These are phyloP conservation scores for Podaxis sp. DNA, from an alignment of 768 basidiomycete species.

Conservation along the genomic window DNA sequence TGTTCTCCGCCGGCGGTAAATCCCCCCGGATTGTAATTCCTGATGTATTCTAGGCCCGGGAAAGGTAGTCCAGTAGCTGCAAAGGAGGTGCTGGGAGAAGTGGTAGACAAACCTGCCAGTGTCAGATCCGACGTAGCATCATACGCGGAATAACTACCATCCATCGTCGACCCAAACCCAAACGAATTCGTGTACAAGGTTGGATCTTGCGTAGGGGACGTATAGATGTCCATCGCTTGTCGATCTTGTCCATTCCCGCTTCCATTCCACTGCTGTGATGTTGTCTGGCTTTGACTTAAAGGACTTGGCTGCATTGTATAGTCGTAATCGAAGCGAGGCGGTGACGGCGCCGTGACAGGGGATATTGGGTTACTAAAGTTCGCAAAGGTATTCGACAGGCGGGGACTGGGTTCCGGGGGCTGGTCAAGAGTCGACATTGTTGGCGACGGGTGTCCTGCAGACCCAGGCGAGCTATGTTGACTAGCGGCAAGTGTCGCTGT, in stretches of 20 bases:
- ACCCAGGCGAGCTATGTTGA: slow-evolving; percentile 75
- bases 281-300: slow-evolving; percentile 39
- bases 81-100: slow-evolving; percentile 65
- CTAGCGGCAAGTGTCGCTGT: slow-evolving; percentile 38
- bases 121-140: slow-evolving; percentile 39
- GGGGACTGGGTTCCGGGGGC: slow-evolving; percentile 52
- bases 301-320: slow-evolving; percentile 41
- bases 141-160: slow-evolving; percentile 40
- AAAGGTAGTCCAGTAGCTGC: slow-evolving; percentile 78
- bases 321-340: slow-evolving; percentile 60
- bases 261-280: slow-evolving; percentile 45
- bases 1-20: slow-evolving; percentile 44
- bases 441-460: slow-evolving; percentile 71
- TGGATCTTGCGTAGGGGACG: slow-evolving; percentile 41
- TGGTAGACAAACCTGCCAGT: slow-evolving; percentile 49
- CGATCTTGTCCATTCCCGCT: slow-evolving; percentile 31
- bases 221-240: slow-evolving; percentile 39
- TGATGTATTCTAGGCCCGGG: slow-evolving; percentile 79
- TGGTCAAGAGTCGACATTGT: slow-evolving; percentile 50
- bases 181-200: slow-evolving; percentile 46
- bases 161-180: slow-evolving; percentile 40
- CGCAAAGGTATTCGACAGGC: slow-evolving; percentile 44
- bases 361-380: slow-evolving; percentile 50
- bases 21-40: slow-evolving; percentile 62
- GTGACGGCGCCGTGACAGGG: slow-evolving; percentile 50